Evolutionary conservation across 2,329 filamentous ascomycete genomes (phyloP).

Genomic region (Aspergillus persii): DNA sequence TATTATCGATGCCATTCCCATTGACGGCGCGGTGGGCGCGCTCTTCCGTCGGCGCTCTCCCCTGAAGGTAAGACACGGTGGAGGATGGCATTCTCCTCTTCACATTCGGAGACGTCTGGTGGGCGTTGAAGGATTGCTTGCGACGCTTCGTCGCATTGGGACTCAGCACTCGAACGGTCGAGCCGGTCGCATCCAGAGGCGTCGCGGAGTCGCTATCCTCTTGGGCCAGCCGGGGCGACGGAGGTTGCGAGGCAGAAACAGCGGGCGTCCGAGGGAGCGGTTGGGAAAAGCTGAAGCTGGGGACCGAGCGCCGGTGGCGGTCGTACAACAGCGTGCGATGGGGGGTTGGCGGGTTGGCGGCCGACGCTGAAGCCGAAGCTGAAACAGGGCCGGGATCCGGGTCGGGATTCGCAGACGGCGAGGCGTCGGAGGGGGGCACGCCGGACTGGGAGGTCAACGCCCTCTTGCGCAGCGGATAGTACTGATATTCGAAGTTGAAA

Average conservation of each 20-base stretch:
- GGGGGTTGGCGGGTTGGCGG: slow-evolving; percentile 46
- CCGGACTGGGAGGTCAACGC: slow-evolving; percentile 20
- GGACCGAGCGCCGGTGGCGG: slow-evolving; percentile 30
- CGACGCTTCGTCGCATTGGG: slow-evolving; percentile 31
- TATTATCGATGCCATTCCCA: slow-evolving; percentile 24
- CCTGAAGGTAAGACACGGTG: slow-evolving; percentile 30
- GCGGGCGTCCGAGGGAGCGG: slow-evolving; percentile 20
- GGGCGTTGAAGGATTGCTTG: slow-evolving; percentile 22
- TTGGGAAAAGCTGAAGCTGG: slow-evolving; percentile 23
- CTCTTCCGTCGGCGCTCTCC: slow-evolving; percentile 26
- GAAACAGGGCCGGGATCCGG: neutral
- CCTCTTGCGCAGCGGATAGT: slow-evolving; percentile 18
- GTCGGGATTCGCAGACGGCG: neutral
- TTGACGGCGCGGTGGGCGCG: slow-evolving; percentile 5
- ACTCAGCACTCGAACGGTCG: slow-evolving; percentile 23
- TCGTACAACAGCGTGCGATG: slow-evolving; percentile 41
- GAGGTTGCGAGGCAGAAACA: slow-evolving; percentile 16
- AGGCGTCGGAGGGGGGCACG: slow-evolving; percentile 8
- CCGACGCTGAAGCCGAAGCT: neutral
- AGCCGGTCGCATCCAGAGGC: slow-evolving; percentile 23
- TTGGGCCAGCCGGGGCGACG: slow-evolving; percentile 11
- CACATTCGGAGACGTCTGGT: slow-evolving; percentile 27
- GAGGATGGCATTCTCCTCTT: slow-evolving; percentile 33
- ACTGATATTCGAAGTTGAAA: slow-evolving; percentile 24
- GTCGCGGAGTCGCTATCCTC: slow-evolving; percentile 17